phyloP scores from a whole-genome alignment of 2,329 filamentous ascomycete genomes.

The Scleromitrula shiraiana region DNA sequence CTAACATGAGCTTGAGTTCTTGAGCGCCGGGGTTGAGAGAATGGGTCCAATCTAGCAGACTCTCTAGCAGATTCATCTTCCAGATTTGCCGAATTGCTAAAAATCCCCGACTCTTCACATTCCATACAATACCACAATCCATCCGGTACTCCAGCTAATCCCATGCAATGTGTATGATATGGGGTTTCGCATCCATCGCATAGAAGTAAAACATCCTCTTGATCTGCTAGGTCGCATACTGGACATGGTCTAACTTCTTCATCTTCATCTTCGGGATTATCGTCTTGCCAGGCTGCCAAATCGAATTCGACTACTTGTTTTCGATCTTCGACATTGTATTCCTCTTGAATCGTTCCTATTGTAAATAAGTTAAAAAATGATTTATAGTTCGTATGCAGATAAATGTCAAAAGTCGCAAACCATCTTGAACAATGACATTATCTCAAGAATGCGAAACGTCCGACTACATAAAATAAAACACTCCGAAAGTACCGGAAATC shows the following conservation, averaged over 20 bases:
- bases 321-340: conserved; percentile 67
- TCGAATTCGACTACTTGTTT: conserved; percentile 88
- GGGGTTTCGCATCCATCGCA: conserved; percentile 87
- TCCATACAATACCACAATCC: conserved; percentile 89
- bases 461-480: too few species aligned
- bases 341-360: conserved; percentile 47
- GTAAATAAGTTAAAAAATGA: conserved; percentile 12
- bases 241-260: conserved; percentile 66
- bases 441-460: too few species aligned
- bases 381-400: background rate
- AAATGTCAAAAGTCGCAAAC: background rate
- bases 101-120: conserved; percentile 43
- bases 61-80: background rate
- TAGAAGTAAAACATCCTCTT: conserved; percentile 77
- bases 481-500: too few species aligned
- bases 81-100: background rate
- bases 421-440: too few species aligned
- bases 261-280: conserved; percentile 63
- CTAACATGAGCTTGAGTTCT: conserved; percentile 52
- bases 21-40: conserved; percentile 24
- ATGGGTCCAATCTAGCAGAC: too few species aligned
- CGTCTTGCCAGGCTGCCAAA: conserved; percentile 62
- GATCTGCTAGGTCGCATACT: conserved; percentile 71
- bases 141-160: conserved; percentile 65
- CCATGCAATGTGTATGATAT: conserved; percentile 89